phyloP scores from a whole-genome alignment of 2,329 filamentous ascomycete genomes.

The Alternaria sp. region DNA sequence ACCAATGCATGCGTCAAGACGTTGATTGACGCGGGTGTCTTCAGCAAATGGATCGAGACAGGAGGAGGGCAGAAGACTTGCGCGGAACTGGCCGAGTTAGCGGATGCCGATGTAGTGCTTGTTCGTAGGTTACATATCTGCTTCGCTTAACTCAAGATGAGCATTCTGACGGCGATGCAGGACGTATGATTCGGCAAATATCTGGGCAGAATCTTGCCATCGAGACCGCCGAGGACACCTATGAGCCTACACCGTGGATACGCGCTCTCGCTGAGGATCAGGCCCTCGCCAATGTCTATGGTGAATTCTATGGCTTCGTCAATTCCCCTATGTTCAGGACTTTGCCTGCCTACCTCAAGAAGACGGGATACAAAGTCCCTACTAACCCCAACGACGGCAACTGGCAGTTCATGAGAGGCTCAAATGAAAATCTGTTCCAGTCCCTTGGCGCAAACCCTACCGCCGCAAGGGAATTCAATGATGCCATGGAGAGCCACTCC shows the following conservation, averaged over 20 bases:
- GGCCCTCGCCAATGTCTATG: conserved; percentile 14
- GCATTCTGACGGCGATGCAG: conserved; percentile 1
- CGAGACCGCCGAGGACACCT: conserved; percentile 9
- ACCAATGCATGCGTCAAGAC: conserved; percentile 15
- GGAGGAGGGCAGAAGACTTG: conserved; percentile 11
- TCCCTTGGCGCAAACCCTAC: conserved; percentile 14
- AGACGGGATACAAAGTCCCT: conserved; percentile 10
- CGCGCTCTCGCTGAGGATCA: conserved; percentile 11
- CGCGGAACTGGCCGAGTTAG: conserved; percentile 3
- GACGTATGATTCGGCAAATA: conserved; percentile 3
- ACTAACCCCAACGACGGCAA: conserved; percentile 13
- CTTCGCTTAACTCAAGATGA: background rate
- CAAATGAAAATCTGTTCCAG: conserved; percentile 9
- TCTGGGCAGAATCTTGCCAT: conserved; percentile 6
- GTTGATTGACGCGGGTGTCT: conserved; percentile 13
- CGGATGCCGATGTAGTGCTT: background rate
- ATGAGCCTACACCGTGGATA: conserved; percentile 12
- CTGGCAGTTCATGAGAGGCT: conserved; percentile 14
- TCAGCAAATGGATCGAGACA: conserved; percentile 12
- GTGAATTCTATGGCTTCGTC: conserved; percentile 12
- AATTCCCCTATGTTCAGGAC: conserved; percentile 15
- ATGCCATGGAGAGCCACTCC: conserved; percentile 13
- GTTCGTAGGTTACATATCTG: background rate
- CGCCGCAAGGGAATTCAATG: conserved; percentile 12
- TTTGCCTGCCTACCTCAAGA: conserved; percentile 12